Evolutionary conservation across 1,284 basidiomycete species (phyloP).

Genomic region (Laetiporus sulphureus): DNA sequence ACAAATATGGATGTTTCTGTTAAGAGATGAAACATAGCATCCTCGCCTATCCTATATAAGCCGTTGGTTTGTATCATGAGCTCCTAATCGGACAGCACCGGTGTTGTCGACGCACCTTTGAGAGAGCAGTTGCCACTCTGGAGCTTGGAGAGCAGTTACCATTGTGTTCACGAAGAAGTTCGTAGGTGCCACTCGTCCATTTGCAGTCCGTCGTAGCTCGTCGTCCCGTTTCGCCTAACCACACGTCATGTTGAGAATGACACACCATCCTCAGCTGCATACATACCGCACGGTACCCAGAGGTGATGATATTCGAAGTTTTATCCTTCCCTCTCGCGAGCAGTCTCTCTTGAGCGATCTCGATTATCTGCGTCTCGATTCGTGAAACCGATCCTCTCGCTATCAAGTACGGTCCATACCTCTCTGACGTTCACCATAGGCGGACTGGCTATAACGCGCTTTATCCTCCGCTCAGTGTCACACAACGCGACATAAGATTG

Average conservation of each 20-base stretch:
- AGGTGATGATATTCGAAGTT: conserved; percentile 52
- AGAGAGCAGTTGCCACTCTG: conserved; percentile 64
- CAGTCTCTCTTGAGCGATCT: conserved; percentile 48
- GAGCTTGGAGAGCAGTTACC: conserved; percentile 55
- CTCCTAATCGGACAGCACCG: background rate
- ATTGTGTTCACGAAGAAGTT: conserved; percentile 73
- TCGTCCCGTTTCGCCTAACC: conserved; percentile 13
- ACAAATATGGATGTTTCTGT: conserved; percentile 68
- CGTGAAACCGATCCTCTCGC: too few species aligned
- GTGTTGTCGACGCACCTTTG: conserved; percentile 37
- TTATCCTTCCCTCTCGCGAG: conserved; percentile 34
- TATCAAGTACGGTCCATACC: too few species aligned
- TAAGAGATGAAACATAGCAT: conserved; percentile 69
- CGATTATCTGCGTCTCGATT: conserved; percentile 59
- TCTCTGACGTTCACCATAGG: conserved; percentile 50
- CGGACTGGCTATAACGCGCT: conserved; percentile 24
- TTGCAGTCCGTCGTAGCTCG: conserved; percentile 19
- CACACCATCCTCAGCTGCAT: background rate
- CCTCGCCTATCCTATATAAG: conserved; percentile 64
- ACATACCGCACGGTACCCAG: conserved; percentile 57
- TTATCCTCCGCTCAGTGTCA: too few species aligned
- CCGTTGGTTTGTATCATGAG: too few species aligned
- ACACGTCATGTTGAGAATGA: background rate
- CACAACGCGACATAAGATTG: conserved; percentile 42
- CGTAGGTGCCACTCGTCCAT: conserved; percentile 33